phyloP scores from a whole-genome alignment of 441 rosid genomes.

The Erysimum pusillum region DNA sequence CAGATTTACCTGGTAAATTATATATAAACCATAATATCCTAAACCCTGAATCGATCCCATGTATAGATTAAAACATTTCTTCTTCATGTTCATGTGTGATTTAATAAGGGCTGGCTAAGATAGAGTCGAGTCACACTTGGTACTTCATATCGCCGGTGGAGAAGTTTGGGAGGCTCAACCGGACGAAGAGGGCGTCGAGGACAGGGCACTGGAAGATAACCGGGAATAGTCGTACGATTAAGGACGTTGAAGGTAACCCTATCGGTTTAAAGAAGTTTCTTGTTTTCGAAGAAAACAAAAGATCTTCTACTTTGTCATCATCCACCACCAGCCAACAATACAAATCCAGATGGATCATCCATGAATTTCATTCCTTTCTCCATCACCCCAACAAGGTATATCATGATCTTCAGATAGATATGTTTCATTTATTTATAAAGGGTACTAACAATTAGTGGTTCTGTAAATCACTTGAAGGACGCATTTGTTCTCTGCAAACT shows the following conservation, averaged over 20 bases:
- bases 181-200: slow-evolving; percentile 36
- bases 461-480: slow-evolving; percentile 36
- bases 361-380: slow-evolving; percentile 44
- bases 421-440: background rate
- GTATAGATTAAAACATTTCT: background rate
- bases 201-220: slow-evolving; percentile 46
- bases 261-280: slow-evolving; percentile 47
- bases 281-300: slow-evolving; percentile 40
- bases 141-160: slow-evolving; percentile 42
- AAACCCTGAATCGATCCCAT: background rate
- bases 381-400: slow-evolving; percentile 41
- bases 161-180: slow-evolving; percentile 38
- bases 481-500: slow-evolving; percentile 43
- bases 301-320: slow-evolving; percentile 2
- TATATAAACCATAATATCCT: background rate
- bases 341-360: slow-evolving; percentile 36
- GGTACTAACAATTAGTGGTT: background rate
- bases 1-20: slow-evolving; percentile 38
- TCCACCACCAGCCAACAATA: slow-evolving; percentile 12
- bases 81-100: slow-evolving; percentile 5
- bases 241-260: slow-evolving; percentile 36
- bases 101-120: slow-evolving; percentile 38
- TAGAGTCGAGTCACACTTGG: slow-evolving; percentile 41
- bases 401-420: background rate
- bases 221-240: slow-evolving; percentile 37